Percentiles rank a stretch among this genome's conserved stretches.
Conservation (phyloP, 306 rosid genomes). For the Lathyrus oleraceus region DNA sequence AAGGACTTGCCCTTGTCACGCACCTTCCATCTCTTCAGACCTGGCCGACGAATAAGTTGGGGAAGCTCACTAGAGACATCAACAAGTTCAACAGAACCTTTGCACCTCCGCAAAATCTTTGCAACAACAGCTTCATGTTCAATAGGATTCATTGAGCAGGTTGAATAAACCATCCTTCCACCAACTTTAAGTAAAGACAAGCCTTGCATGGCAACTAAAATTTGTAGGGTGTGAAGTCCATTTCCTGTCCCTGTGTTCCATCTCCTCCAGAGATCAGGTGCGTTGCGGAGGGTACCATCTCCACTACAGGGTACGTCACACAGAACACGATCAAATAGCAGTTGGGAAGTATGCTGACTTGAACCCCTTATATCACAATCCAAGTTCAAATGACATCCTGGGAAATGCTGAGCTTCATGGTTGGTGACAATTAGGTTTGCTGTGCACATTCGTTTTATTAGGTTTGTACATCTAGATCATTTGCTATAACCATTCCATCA, state of each 20-base stretch:
- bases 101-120: slow-evolving; percentile 79
- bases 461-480: slow-evolving; percentile 95
- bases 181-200: slow-evolving; percentile 86
- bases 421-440: slow-evolving; percentile 89
- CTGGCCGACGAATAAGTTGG: slow-evolving; percentile 74
- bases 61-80: slow-evolving; percentile 81
- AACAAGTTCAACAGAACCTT: slow-evolving; percentile 69
- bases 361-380: slow-evolving; percentile 37
- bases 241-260: slow-evolving; percentile 87
- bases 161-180: slow-evolving; percentile 91
- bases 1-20: slow-evolving; percentile 71
- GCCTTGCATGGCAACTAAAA: slow-evolving; percentile 85
- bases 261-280: slow-evolving; percentile 97
- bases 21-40: slow-evolving; percentile 88
- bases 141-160: slow-evolving; percentile 96
- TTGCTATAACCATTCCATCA: slow-evolving; percentile 91
- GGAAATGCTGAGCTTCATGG: slow-evolving; percentile 95
- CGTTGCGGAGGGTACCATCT: slow-evolving; percentile 97
- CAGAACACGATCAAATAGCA: slow-evolving; percentile 80
- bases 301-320: slow-evolving; percentile 99
- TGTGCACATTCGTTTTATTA: slow-evolving; percentile 89
- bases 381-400: slow-evolving; percentile 65
- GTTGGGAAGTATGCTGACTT: slow-evolving; percentile 45
- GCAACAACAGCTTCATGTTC: slow-evolving; percentile 95
- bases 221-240: slow-evolving; percentile 80